A percentile compares a stretch with the other conserved stretches of the same genome.
phyloP scores from a whole-genome alignment of 106 monocot genomes.

The Dendrobium huoshanense region DNA sequence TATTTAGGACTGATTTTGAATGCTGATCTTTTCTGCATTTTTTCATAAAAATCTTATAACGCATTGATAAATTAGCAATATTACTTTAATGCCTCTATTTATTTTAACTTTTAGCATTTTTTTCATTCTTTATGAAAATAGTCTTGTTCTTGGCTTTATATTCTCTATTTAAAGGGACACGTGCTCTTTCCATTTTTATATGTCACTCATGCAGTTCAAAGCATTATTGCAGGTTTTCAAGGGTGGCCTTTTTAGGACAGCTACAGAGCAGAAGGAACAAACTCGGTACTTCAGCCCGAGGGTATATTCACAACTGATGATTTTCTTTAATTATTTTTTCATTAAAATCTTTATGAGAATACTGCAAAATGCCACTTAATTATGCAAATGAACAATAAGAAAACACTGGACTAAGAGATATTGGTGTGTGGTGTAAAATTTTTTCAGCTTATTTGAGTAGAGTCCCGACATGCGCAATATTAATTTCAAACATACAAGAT shows the following conservation, averaged over 20 bases:
- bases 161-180: background rate
- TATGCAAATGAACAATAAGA: background rate
- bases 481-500: background rate
- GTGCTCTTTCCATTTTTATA: background rate
- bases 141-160: background rate
- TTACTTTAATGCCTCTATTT: background rate
- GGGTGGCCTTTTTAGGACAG: conserved; percentile 85
- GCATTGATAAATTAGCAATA: background rate
- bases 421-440: background rate
- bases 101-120: background rate
- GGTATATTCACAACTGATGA: conserved; percentile 22
- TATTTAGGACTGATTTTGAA: background rate
- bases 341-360: background rate
- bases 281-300: conserved; percentile 90
- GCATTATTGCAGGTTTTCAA: conserved; percentile 72
- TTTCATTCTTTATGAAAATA: background rate
- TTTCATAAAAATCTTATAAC: background rate
- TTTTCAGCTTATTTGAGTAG: background rate
- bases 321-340: background rate
- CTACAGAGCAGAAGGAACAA: conserved; percentile 94
- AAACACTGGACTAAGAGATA: background rate
- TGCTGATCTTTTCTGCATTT: background rate
- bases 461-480: background rate
- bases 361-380: background rate
- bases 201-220: background rate